A percentile compares a stretch with the other conserved stretches of the same genome.
Evolutionary conservation across 768 basidiomycete genomes (phyloP).

Genomic region (Crucibulum laeve): DNA sequence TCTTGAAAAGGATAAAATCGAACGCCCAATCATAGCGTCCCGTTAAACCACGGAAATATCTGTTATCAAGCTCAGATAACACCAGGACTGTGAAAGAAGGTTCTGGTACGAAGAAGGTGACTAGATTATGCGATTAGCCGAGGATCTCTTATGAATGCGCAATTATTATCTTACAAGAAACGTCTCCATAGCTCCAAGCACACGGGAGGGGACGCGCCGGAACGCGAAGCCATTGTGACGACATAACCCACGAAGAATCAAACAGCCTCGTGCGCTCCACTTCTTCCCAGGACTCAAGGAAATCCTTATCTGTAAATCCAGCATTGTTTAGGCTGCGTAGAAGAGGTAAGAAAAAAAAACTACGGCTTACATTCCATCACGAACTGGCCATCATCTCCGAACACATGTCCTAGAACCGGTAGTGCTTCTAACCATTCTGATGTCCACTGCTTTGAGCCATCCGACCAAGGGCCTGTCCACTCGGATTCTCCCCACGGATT

Average conservation of each 20-base stretch:
- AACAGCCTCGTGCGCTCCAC: slow-evolving; percentile 48
- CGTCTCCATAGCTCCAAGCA: slow-evolving; percentile 41
- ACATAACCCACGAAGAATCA: slow-evolving; percentile 45
- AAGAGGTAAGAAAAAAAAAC: background rate
- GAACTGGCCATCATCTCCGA: slow-evolving; percentile 51
- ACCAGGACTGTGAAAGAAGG: slow-evolving; percentile 39
- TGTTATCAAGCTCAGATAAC: slow-evolving; percentile 39
- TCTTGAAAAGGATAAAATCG: slow-evolving; percentile 43
- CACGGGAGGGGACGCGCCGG: slow-evolving; percentile 22
- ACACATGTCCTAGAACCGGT: slow-evolving; percentile 36
- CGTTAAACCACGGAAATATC: slow-evolving; percentile 38
- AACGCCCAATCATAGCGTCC: slow-evolving; percentile 35
- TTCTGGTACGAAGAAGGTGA: slow-evolving; percentile 35
- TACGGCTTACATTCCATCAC: slow-evolving; percentile 45
- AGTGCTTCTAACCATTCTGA: slow-evolving; percentile 43
- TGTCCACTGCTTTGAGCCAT: slow-evolving; percentile 57
- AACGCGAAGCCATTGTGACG: slow-evolving; percentile 47
- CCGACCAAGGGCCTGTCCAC: slow-evolving; percentile 52
- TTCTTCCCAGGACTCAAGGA: slow-evolving; percentile 39
- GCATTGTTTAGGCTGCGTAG: background rate
- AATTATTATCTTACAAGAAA: slow-evolving; percentile 32
- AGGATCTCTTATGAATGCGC: background rate
- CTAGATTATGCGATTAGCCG: slow-evolving; percentile 15
- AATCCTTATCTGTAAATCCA: slow-evolving; percentile 37
- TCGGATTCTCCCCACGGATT: slow-evolving; percentile 50